Percentiles rank a stretch among this genome's conserved stretches.
phyloP scores from a whole-genome alignment of 116 monocot species.

The Posidonia oceanica region DNA sequence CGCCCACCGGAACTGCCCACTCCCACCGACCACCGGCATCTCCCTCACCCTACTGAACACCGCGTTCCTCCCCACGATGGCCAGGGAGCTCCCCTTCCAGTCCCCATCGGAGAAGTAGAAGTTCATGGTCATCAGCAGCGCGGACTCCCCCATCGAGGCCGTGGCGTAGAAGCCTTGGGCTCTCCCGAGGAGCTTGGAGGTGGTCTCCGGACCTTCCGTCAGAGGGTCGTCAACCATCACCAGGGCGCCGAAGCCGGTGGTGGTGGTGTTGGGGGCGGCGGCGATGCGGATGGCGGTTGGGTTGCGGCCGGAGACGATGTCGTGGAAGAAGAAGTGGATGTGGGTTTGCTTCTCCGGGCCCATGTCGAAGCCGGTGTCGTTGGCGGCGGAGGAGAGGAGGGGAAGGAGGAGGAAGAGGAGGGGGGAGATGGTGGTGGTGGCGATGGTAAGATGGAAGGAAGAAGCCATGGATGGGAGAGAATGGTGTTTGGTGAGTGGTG shows the following conservation, averaged over 20 bases:
- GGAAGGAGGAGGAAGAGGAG: neutral
- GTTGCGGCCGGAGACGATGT: conserved; percentile 21
- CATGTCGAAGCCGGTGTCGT: neutral
- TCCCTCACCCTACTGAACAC: conserved; percentile 11
- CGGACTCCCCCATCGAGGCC: conserved; percentile 14
- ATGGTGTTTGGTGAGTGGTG: too few species aligned
- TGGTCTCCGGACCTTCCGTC: conserved; percentile 16
- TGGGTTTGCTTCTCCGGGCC: conserved; percentile 19
- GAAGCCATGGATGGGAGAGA: neutral
- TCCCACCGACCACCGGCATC: conserved; percentile 27
- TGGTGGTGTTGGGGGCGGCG: neutral
- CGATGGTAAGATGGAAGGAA: too few species aligned
- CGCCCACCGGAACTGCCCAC: conserved; percentile 9
- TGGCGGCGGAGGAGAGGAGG: neutral
- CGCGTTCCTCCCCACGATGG: conserved; percentile 19
- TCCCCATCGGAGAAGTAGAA: conserved; percentile 25
- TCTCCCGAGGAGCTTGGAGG: conserved; percentile 19
- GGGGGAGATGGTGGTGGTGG: neutral
- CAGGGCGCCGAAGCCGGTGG: conserved; percentile 13
- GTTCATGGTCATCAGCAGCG: conserved; percentile 30
- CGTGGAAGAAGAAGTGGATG: conserved; percentile 42
- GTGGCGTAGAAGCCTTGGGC: conserved; percentile 28
- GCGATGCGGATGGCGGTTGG: conserved; percentile 19
- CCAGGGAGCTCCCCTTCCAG: conserved; percentile 28
- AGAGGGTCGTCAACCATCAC: conserved; percentile 31